Evolutionary conservation across 768 basidiomycete genomes (phyloP), one percentile per base, ranked within the genome.

Genomic region (Termitomyces sp.): DNA sequence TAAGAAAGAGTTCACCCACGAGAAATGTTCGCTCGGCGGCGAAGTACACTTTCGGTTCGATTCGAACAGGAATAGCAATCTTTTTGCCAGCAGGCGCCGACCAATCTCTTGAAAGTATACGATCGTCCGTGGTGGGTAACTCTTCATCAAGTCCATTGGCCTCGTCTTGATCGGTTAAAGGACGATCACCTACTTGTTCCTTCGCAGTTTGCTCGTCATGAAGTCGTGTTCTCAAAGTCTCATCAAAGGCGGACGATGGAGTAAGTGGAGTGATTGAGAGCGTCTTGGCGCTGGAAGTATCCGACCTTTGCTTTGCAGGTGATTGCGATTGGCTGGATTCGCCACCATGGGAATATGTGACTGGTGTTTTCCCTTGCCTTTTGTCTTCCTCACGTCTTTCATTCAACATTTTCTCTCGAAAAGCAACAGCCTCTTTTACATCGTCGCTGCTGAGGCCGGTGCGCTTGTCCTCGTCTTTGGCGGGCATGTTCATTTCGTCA

Each of bases 31-130:
- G 80, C 72, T 98, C 95, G 37, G 88, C 87, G 6, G 97, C 97
- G 69, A 98, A 99, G 68, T 95, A 96, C 4, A 97, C 94, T 74
- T 99, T 99, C 29, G 97, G 97, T 71, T 99, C 97, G 47, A 99
- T 83, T 54, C 97, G 83, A n/a, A 99, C 89, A 26, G 96, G 94
- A 3, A 98, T 85, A 0, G 94, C 84, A 57, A 99, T 95, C 62
- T 82, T 80, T 77, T 98, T 98, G 12, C 95, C 95, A 42, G 79
- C 73, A 0, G 92, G 90, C 1, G 95, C 96, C 26, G 69, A 76
- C 86, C 88, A 92, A 58, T 83, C 81, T 55, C 87, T 77, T 53
- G 79, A 82, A 47, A 89, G 67, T 16, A 87, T 68, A 59, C 84
- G 79, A 61, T 87, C 84, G 22, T 82, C 78, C 5, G 61, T 66